Evolutionary conservation across 345 rosid species (phyloP), one percentile per base, ranked within the genome.

Genomic region (Aurinia saxatilis): DNA sequence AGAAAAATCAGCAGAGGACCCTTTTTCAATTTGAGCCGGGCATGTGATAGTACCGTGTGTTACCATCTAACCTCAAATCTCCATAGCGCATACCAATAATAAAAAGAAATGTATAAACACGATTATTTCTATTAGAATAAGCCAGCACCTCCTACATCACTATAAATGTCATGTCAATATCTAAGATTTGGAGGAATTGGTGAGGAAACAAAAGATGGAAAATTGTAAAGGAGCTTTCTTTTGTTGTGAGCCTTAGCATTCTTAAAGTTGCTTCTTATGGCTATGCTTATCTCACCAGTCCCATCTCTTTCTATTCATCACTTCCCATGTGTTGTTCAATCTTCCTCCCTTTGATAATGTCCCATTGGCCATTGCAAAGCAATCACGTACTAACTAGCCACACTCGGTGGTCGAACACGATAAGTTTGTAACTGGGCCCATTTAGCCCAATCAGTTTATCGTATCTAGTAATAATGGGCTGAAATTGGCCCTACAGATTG

Each of bases 211-310:
- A 68, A 50, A 60, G 38, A 55, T 11, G 4, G 40, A 37, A 37
- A 57, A 56, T 25, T 52, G 80, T 54, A 68, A 66, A 3, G 73
- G 77, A 65, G 76, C 78, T 77, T 68, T 71, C 83, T 68, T 80
- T 77, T 46, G 39, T 41, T 81, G 7, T 57, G 72, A 71, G 64
- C 88, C 84, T 63, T 67, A 67, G 74, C 64, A 70, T 63, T 79
- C 61, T 41, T 38, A 79, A 79, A 81, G 79, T 57, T 50, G 34
- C 57, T 67, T 70, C 75, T 36, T 71, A 67, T 63, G 88, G 88
- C 56, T 62, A 67, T 44, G 60, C 29, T 73, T 79, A 13, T 31
- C 40, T 73, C 50, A 53, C 29, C 6, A 52, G 77, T 78, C 77
- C 60, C 73, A 65, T 78, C 77, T 62, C 27, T 40, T 61, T 31